These are phyloP conservation scores for Microdochium bolleyi DNA, from an alignment of 2,329 filamentous ascomycete species.

Conservation along the genomic window DNA sequence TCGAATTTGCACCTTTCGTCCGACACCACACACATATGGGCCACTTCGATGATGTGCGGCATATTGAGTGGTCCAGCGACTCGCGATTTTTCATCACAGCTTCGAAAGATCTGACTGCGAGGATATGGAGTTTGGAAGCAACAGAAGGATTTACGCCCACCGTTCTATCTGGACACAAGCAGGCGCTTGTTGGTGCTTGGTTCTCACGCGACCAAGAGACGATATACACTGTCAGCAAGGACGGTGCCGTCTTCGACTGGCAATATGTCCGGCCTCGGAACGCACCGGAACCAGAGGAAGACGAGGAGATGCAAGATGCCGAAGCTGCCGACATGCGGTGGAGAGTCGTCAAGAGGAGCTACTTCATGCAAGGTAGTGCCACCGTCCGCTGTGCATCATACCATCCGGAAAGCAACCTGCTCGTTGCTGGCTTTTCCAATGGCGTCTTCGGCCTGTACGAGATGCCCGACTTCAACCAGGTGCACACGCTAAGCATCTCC, in stretches of 20 bases:
- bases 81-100: conserved; percentile 91
- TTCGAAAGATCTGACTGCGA: conserved; percentile 83
- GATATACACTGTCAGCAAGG: conserved; percentile 93
- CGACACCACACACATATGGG: conserved; percentile 77
- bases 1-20: conserved; percentile 94
- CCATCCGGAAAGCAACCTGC: conserved; percentile 76
- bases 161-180: conserved; percentile 82
- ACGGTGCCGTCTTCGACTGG: conserved; percentile 95
- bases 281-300: conserved; percentile 39
- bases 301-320: conserved; percentile 52
- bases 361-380: conserved; percentile 86
- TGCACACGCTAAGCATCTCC: conserved; percentile 88
- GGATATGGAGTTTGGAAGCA: conserved; percentile 88
- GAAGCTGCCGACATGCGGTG: conserved; percentile 67
- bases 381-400: conserved; percentile 86
- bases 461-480: conserved; percentile 89
- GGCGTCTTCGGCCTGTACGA: conserved; percentile 93
- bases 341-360: conserved; percentile 86
- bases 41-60: conserved; percentile 80
- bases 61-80: conserved; percentile 92
- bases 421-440: conserved; percentile 95
- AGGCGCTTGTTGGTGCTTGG: conserved; percentile 89
- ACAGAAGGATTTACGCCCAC: conserved; percentile 88
- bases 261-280: conserved; percentile 62
- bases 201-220: conserved; percentile 92